Percentiles rank a stretch among this genome's conserved stretches.
phyloP scores from a whole-genome alignment of 1,284 basidiomycete species.

The Chiua sp. region DNA sequence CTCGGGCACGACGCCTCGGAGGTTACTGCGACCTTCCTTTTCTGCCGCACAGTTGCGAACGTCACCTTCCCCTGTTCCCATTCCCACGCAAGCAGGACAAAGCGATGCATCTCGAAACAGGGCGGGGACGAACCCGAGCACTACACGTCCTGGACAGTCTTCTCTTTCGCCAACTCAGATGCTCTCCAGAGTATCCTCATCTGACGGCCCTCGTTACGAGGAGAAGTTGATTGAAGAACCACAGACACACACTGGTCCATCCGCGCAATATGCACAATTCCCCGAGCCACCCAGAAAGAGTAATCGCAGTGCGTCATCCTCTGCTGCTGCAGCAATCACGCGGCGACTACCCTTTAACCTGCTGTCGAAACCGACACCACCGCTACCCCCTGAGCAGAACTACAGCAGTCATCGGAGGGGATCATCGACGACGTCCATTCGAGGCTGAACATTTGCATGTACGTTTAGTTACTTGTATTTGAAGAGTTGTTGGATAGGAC shows the following conservation, averaged over 20 bases:
- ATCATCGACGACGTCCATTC: constrained; percentile 39
- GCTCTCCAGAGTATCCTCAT: constrained; percentile 57
- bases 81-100: constrained; percentile 40
- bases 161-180: constrained; percentile 44
- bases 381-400: constrained; percentile 28
- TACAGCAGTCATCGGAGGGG: constrained; percentile 35
- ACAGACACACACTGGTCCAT: constrained; percentile 61
- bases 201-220: constrained; percentile 46
- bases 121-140: constrained; percentile 68
- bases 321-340: constrained; percentile 49
- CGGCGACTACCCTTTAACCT: constrained; percentile 72
- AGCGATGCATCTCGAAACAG: constrained; percentile 58
- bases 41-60: constrained; percentile 78
- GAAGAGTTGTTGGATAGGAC: constrained; percentile 18
- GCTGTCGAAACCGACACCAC: constrained; percentile 53
- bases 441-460: constrained; percentile 30
- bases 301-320: constrained; percentile 36
- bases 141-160: constrained; percentile 41
- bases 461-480: constrained; percentile 10
- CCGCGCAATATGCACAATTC: constrained; percentile 71
- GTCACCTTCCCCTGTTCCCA: constrained; percentile 43
- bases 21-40: constrained; percentile 68
- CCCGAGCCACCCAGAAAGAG: constrained; percentile 61
- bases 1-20: constrained; percentile 61
- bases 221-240: constrained; percentile 48